Base-by-base conservation (phyloP, 371 early-diverging fungal species). In the Rhizopus stolonifer region DNA sequence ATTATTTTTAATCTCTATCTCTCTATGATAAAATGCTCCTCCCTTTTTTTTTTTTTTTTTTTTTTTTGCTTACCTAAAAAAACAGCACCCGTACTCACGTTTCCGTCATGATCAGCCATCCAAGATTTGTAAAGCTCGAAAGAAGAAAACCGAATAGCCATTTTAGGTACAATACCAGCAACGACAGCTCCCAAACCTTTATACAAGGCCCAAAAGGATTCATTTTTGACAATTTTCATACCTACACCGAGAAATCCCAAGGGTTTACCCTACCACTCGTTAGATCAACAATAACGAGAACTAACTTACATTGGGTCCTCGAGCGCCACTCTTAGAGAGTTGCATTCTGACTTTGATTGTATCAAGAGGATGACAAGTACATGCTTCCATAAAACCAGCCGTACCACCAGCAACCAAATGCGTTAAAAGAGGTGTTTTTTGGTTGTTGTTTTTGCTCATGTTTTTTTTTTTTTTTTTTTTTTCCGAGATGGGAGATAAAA, bases 181-280 rank as follows among this genome's bases (percentile, higher is more conserved):
- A 95, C 90, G 11, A 98, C 98, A 15, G 98, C 96, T 45, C 96
- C 96, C 4, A 98, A 86, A 56, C 98, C 98, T 79, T 97, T 96
- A 84, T 98, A 98, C 18, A 98, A 84, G 1, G 93, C 92, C 49
- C 90, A 73, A 38, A 90, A 79, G 13, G 94, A 93, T 64, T 98
- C 98, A 59, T 86, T 89, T 69, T 83, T 79, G 9, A 91, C 86
- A 50, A 98, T 98, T 53, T 84, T 80, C 21, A 80, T 60, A 29
- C 95, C 96, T 21, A 92, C 92, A 21, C 86, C 85, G 23, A 96
- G 54, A 67, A 97, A 96, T 52, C 85, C 79, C 23, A 80, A 71
- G 24, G 65, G 73, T 38, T 57, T 72, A 25, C 74, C 74, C 74
- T 76, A 54, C 7, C 50, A 23, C n/a, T n/a, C n/a, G n/a, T n/a